These are phyloP conservation scores for Bretschneidera sinensis DNA, from an alignment of 345 rosid species.

Conservation along the genomic window DNA sequence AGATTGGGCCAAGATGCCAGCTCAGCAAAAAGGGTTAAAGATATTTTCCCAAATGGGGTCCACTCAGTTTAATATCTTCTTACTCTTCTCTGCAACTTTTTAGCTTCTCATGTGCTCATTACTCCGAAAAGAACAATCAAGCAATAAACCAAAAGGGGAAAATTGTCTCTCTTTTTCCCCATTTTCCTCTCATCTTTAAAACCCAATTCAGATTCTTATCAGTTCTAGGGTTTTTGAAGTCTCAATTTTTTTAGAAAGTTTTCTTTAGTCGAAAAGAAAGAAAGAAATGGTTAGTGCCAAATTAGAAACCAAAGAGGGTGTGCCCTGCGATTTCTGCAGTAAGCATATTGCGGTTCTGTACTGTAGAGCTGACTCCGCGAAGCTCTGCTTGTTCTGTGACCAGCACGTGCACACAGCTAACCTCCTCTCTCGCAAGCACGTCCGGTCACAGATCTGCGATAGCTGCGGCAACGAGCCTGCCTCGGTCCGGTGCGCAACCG, in stretches of 20 bases:
- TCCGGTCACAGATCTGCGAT: conserved; percentile 94
- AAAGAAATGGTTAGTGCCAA: conserved; percentile 31
- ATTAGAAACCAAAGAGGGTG: conserved; percentile 21
- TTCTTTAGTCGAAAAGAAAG: neutral
- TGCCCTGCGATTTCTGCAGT: conserved; percentile 76
- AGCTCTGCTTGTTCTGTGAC: conserved; percentile 83
- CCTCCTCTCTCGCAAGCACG: conserved; percentile 65
- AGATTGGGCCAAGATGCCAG: conserved; percentile 17
- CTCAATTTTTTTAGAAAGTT: neutral
- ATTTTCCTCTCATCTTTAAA: too few species aligned
- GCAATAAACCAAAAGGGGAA: neutral
- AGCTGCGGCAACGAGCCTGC: conserved; percentile 63
- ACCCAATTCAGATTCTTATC: neutral
- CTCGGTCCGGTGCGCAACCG: conserved; percentile 53
- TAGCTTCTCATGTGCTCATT: conserved; percentile 6
- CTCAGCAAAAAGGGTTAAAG: conserved; percentile 21
- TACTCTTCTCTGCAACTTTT: neutral
- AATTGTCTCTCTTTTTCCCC: conserved; percentile 3
- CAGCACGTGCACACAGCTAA: conserved; percentile 94
- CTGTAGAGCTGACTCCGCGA: conserved; percentile 88
- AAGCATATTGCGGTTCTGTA: conserved; percentile 61
- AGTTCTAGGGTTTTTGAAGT: neutral
- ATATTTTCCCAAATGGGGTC: conserved; percentile 10
- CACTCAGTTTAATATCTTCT: neutral
- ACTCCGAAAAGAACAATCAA: neutral